Conservation (phyloP, 2,329 filamentous ascomycete genomes). For the Penicillium sp. region DNA sequence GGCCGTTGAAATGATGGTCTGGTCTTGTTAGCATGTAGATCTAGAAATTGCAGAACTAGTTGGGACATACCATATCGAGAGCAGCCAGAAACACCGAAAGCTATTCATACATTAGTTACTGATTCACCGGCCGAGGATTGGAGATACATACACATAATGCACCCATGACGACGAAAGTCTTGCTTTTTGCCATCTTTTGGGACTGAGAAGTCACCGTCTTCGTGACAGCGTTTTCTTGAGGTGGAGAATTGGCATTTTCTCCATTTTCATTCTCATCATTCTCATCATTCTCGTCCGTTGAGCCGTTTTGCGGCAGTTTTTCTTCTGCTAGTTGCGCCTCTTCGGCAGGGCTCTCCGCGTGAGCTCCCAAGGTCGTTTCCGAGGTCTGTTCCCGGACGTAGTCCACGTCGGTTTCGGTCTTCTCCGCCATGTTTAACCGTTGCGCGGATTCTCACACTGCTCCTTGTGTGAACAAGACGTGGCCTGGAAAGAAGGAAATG, state of each 20-base stretch:
- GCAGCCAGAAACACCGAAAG: slow-evolving; percentile 59
- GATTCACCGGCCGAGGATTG: neutral
- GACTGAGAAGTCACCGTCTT: slow-evolving; percentile 32
- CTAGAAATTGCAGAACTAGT: neutral
- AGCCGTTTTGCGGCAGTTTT: neutral
- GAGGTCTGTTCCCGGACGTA: slow-evolving; percentile 2
- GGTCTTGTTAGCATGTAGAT: neutral
- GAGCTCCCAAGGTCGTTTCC: slow-evolving; percentile 5
- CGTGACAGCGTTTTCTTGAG: slow-evolving; percentile 4
- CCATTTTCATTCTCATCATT: too few relatives aligned
- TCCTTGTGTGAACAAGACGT: neutral
- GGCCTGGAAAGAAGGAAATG: neutral
- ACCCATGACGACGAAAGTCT: slow-evolving; percentile 39
- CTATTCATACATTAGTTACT: slow-evolving; percentile 22
- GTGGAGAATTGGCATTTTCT: neutral
- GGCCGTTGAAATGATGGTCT: slow-evolving; percentile 45
- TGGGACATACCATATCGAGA: slow-evolving; percentile 49
- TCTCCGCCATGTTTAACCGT: neutral
- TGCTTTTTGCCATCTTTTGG: slow-evolving; percentile 36
- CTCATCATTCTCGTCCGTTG: neutral
- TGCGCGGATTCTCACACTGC: neutral
- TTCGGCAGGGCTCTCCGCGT: slow-evolving; percentile 3
- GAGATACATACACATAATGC: slow-evolving; percentile 35
- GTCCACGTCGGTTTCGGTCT: neutral
- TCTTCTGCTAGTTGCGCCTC: neutral